Conservation (phyloP, 768 basidiomycete species). For the Phanerochaete carnosa region DNA sequence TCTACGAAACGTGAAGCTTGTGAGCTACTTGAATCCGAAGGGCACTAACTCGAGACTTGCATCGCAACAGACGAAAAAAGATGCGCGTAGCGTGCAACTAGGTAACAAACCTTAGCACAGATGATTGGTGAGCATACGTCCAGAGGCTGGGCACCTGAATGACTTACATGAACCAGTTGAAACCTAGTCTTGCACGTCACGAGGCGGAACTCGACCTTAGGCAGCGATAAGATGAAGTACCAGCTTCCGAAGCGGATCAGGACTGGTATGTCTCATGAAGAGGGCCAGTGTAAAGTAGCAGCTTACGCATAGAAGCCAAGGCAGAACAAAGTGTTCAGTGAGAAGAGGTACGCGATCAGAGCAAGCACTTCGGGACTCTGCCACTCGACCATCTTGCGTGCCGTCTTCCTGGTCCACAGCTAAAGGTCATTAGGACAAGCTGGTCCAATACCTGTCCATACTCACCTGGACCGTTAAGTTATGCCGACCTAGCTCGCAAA, state of each 20-base stretch:
- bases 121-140: not conserved
- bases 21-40: too few species aligned
- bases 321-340: constrained; percentile 10
- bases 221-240: constrained; percentile 3
- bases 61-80: constrained; percentile 7
- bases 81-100: constrained; percentile 10
- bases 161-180: constrained; percentile 1
- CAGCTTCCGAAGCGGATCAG: not conserved
- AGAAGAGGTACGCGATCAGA: constrained; percentile 7
- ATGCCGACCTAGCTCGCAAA: too few species aligned
- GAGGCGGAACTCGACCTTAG: constrained; percentile 7
- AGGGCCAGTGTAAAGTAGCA: not conserved
- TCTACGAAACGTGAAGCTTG: not conserved
- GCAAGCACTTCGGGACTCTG: constrained; percentile 1
- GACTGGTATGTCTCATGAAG: not conserved
- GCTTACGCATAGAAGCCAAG: constrained; percentile 16
- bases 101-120: not conserved
- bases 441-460: too few species aligned
- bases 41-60: not conserved
- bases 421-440: too few species aligned
- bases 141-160: too few species aligned
- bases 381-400: constrained; percentile 13
- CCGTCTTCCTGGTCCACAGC: not conserved
- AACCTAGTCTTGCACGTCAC: constrained; percentile 5
- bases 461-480: too few species aligned